A percentile compares a stretch with the other conserved stretches of the same genome.
Conservation (phyloP, 371 early-diverging fungal genomes). For the Syncephalastrum sp. region DNA sequence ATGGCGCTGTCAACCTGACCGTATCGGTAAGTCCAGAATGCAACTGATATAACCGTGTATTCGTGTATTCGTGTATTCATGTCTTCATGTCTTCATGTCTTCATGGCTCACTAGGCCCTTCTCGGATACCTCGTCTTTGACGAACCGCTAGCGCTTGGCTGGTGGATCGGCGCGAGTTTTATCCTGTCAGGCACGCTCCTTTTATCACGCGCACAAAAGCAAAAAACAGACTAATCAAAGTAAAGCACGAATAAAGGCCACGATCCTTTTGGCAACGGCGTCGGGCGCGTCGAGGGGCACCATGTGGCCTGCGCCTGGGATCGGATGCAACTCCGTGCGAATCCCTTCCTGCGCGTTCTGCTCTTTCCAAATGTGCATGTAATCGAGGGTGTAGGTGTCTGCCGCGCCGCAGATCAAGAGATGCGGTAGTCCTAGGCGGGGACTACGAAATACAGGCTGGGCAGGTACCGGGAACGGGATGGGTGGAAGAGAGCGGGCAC, state of each 20-base stretch:
- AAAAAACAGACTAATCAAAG: constrained; percentile 13
- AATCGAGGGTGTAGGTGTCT: constrained; percentile 20
- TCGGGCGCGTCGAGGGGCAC: constrained; percentile 27
- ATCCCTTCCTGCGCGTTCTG: constrained; percentile 16
- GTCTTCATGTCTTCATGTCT: neutral
- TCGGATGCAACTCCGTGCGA: constrained; percentile 2
- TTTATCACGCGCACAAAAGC: constrained; percentile 38
- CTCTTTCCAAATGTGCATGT: constrained; percentile 17
- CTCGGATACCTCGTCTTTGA: constrained; percentile 66
- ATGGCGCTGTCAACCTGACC: constrained; percentile 73
- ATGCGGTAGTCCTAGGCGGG: constrained; percentile 9
- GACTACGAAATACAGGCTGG: neutral
- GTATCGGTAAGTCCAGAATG: constrained; percentile 48
- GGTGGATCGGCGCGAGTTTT: constrained; percentile 79
- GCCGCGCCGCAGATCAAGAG: constrained; percentile 28
- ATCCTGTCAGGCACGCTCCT: constrained; percentile 65
- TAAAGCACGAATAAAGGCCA: constrained; percentile 10
- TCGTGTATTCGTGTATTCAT: too few species aligned
- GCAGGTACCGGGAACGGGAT: neutral
- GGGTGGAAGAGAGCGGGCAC: constrained; percentile 14
- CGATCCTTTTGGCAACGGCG: constrained; percentile 15
- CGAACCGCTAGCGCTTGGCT: constrained; percentile 66
- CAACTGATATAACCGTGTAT: too few species aligned
- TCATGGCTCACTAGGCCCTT: constrained; percentile 48
- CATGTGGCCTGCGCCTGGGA: constrained; percentile 32